A percentile compares a stretch with the other conserved stretches of the same genome.
These are phyloP conservation scores for Chlorella sp. DNA, from an alignment of 139 green algal genomes.

Conservation along the genomic window DNA sequence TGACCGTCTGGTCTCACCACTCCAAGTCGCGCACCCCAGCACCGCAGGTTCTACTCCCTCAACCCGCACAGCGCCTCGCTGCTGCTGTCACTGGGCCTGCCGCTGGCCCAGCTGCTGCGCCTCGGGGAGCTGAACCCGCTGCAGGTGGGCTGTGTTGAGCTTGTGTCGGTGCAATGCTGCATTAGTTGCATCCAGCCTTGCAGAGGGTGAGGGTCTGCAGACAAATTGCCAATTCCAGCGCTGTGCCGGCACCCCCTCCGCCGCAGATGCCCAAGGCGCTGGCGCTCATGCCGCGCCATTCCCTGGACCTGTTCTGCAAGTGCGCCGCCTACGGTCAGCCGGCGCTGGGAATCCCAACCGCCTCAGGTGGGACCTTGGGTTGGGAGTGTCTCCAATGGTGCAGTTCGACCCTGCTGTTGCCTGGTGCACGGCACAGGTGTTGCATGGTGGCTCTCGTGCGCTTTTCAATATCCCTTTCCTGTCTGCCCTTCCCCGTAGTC, in stretches of 20 bases:
- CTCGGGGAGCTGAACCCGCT: constrained; percentile 1
- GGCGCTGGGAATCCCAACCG: constrained; percentile 4
- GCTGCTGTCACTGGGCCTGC: constrained; percentile 23
- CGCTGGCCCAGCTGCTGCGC: constrained; percentile 44
- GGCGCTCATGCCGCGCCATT: constrained; percentile 27
- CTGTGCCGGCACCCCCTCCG: background rate
- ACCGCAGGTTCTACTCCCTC: constrained; percentile 29
- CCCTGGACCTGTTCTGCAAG: constrained; percentile 45
- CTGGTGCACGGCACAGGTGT: too few relatives aligned
- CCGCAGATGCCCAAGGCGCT: constrained; percentile 22
- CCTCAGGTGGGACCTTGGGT: background rate
- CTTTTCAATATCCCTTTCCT: too few relatives aligned
- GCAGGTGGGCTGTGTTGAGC: too few relatives aligned
- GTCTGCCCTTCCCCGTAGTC: background rate
- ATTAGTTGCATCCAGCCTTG: too few relatives aligned
- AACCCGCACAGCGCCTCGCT: constrained; percentile 48
- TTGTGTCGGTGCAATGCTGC: too few relatives aligned
- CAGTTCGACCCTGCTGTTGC: too few relatives aligned
- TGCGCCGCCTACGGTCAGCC: constrained; percentile 23
- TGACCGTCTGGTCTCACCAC: background rate
- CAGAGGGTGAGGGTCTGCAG: too few relatives aligned
- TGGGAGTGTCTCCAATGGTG: too few relatives aligned
- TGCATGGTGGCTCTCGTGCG: too few relatives aligned
- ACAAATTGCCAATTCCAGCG: background rate
- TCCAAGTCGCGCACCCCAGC: background rate